Conservation (phyloP, 1,139 yeast species). For the Candida sp. region DNA sequence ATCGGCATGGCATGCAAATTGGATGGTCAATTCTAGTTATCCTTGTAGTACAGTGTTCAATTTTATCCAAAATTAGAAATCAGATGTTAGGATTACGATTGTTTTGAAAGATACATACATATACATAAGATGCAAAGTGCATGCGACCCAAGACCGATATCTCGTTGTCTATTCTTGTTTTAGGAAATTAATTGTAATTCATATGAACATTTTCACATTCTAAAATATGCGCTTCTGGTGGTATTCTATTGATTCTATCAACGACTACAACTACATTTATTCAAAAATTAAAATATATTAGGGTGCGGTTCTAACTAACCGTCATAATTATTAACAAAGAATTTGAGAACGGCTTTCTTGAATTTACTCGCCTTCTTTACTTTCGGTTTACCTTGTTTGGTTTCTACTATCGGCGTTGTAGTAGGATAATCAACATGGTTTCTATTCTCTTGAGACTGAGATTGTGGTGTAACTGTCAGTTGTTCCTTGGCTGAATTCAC, state of each 20-base stretch:
- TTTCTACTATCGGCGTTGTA: background rate
- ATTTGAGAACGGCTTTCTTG: constrained; percentile 31
- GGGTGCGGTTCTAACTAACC: constrained; percentile 1
- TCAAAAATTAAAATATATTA: background rate
- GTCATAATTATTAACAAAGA: constrained; percentile 34
- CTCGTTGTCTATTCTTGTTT: background rate
- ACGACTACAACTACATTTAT: background rate
- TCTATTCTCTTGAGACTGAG: background rate
- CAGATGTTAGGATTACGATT: background rate
- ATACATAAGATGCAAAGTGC: background rate
- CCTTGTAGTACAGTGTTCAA: background rate
- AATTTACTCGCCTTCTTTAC: constrained; percentile 22
- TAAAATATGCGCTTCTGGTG: background rate
- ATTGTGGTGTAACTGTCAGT: background rate
- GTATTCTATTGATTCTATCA: background rate
- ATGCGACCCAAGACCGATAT: background rate
- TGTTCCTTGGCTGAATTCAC: background rate
- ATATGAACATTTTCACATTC: background rate
- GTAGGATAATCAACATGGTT: background rate
- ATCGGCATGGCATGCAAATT: too few species aligned
- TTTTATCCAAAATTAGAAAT: background rate
- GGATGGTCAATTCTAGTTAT: too few species aligned
- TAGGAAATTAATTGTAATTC: background rate
- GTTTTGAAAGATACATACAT: background rate
- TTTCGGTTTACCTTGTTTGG: constrained; percentile 4